Conservation (phyloP, 2,329 filamentous ascomycete species). For the Aspergillus piperis region DNA sequence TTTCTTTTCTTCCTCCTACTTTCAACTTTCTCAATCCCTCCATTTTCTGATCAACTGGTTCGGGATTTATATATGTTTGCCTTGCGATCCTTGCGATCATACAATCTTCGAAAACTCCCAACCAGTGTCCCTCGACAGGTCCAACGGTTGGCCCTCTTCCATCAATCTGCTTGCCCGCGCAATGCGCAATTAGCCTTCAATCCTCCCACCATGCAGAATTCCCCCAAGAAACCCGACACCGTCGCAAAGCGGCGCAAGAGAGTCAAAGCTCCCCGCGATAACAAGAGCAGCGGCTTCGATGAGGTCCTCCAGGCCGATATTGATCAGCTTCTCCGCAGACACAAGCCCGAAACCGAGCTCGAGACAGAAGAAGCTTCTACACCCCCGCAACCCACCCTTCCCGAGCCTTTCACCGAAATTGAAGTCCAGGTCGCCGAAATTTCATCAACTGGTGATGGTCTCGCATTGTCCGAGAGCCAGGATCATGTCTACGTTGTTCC, state of each 20-base stretch:
- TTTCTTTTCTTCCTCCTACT: slow-evolving; percentile 4
- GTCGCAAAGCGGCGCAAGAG: slow-evolving; percentile 44
- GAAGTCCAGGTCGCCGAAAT: slow-evolving; percentile 79
- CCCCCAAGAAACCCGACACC: slow-evolving; percentile 26
- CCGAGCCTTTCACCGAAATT: slow-evolving; percentile 71
- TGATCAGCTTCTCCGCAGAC: slow-evolving; percentile 43
- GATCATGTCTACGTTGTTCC: slow-evolving; percentile 80
- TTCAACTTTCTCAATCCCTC: not conserved
- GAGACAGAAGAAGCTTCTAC: slow-evolving; percentile 30
- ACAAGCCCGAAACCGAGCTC: slow-evolving; percentile 25
- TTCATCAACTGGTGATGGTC: slow-evolving; percentile 88
- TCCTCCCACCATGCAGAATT: slow-evolving; percentile 28
- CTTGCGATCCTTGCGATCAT: slow-evolving; percentile 8
- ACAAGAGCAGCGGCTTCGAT: slow-evolving; percentile 64
- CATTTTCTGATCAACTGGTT: not conserved
- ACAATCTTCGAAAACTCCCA: slow-evolving; percentile 2
- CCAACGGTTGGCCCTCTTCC: slow-evolving; percentile 12
- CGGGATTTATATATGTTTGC: slow-evolving; percentile 11
- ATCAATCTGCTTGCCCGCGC: slow-evolving; percentile 12
- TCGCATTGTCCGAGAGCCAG: slow-evolving; percentile 70
- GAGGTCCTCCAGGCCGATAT: slow-evolving; percentile 69
- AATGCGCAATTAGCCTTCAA: slow-evolving; percentile 25
- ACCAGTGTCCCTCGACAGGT: slow-evolving; percentile 4
- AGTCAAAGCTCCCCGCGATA: slow-evolving; percentile 59
- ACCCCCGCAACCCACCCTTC: slow-evolving; percentile 46